These are phyloP conservation scores for Pluteus cervinus DNA, from an alignment of 768 basidiomycete genomes.

Conservation along the genomic window DNA sequence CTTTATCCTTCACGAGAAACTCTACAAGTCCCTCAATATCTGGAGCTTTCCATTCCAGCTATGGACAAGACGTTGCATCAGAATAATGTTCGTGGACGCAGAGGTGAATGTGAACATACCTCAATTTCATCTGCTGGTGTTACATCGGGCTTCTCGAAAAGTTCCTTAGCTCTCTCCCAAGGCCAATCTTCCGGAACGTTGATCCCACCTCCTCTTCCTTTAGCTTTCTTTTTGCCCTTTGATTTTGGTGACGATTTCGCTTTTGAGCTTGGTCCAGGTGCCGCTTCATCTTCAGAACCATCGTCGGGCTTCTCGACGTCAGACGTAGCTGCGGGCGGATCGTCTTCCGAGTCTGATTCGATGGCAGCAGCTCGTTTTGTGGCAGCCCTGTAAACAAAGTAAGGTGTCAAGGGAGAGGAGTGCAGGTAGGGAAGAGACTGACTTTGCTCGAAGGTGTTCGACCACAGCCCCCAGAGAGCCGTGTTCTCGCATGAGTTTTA, in stretches of 20 bases:
- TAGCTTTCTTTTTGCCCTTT: constrained; percentile 46
- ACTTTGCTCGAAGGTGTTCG: constrained; percentile 77
- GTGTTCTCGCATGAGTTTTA: constrained; percentile 86
- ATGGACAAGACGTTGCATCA: too few relatives aligned
- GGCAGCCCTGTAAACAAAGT: constrained; percentile 35
- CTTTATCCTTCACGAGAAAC: constrained; percentile 91
- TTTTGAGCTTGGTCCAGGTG: too few relatives aligned
- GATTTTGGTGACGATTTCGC: too few relatives aligned
- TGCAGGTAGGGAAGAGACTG: too few relatives aligned
- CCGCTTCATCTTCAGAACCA: too few relatives aligned
- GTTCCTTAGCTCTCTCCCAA: constrained; percentile 89
- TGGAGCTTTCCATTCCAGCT: constrained; percentile 94
- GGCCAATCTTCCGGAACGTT: constrained; percentile 95
- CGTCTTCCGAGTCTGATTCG: constrained; percentile 25
- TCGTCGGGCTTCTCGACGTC: constrained; percentile 37
- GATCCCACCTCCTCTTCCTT: constrained; percentile 74
- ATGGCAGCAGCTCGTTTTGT: constrained; percentile 39
- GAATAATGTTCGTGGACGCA: neutral
- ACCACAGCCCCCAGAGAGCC: constrained; percentile 68
- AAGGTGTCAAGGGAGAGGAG: too few relatives aligned
- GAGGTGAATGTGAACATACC: constrained; percentile 31
- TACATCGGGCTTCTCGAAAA: constrained; percentile 91
- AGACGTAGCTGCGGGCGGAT: constrained; percentile 39
- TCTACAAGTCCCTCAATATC: constrained; percentile 91
- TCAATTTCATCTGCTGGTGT: constrained; percentile 80